A percentile compares a stretch with the other conserved stretches of the same genome.
phyloP scores from a whole-genome alignment of 2,329 filamentous ascomycete genomes.

The Microsporum canis region DNA sequence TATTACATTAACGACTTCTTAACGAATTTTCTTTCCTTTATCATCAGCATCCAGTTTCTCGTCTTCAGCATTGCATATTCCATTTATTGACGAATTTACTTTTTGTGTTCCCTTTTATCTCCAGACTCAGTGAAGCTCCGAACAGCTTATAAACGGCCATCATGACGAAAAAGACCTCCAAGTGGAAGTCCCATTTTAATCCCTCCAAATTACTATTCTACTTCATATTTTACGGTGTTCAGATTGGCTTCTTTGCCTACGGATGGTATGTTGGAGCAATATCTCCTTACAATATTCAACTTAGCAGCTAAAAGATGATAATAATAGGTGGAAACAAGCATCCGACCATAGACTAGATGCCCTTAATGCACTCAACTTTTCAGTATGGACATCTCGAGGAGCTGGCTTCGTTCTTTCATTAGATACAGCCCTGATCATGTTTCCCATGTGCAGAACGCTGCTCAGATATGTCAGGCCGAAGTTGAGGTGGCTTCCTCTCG shows the following conservation, averaged over 20 bases:
- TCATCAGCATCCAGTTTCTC: background rate
- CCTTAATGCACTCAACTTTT: conserved; percentile 72
- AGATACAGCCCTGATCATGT: conserved; percentile 74
- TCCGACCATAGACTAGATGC: conserved; percentile 56
- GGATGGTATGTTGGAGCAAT: conserved; percentile 57
- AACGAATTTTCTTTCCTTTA: background rate
- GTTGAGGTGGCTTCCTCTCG: conserved; percentile 77
- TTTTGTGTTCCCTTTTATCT: background rate
- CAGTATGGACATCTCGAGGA: conserved; percentile 92
- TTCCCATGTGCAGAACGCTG: conserved; percentile 90
- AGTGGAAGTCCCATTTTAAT: conserved; percentile 49
- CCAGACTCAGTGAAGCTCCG: background rate
- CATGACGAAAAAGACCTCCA: conserved; percentile 5
- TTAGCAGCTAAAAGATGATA: background rate
- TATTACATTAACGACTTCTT: background rate
- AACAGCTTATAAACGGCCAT: background rate
- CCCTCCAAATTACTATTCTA: conserved; percentile 66
- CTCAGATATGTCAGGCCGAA: conserved; percentile 78
- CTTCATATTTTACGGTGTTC: conserved; percentile 66
- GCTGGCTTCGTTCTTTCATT: conserved; percentile 76
- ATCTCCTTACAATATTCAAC: background rate
- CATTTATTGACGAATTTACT: background rate
- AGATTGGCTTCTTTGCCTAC: conserved; percentile 66
- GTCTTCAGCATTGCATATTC: background rate
- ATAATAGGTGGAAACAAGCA: conserved; percentile 65